Percentiles rank a stretch among this genome's conserved stretches.
Conservation (phyloP, 73 alveolate species). For the Tetrahymena elliotti region DNA sequence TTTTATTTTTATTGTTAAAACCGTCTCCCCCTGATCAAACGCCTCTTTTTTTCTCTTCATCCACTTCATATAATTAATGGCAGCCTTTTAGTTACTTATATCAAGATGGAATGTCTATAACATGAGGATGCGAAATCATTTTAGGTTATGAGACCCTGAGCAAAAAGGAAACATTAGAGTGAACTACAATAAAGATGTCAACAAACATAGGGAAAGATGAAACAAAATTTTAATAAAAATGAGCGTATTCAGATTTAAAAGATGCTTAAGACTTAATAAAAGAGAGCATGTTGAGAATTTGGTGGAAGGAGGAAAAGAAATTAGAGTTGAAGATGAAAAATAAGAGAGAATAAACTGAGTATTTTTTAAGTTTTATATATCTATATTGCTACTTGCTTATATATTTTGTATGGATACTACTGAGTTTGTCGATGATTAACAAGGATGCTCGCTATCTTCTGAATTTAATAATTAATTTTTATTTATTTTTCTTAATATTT, state of each 20-base stretch:
- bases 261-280: neutral
- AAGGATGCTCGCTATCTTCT: neutral
- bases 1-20: too few species aligned
- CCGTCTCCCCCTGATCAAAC: neutral
- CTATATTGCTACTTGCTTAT: neutral
- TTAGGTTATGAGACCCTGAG: neutral
- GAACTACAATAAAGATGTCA: neutral
- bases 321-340: neutral
- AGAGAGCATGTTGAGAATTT: neutral
- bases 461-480: neutral
- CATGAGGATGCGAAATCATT: neutral
- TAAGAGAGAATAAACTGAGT: neutral
- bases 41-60: neutral
- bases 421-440: neutral
- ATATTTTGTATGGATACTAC: neutral
- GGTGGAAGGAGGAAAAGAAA: neutral
- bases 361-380: neutral
- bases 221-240: too few species aligned
- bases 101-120: neutral
- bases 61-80: neutral
- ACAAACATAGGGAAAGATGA: neutral
- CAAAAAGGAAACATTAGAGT: neutral
- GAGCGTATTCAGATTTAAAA: neutral
- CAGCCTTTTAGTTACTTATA: neutral
- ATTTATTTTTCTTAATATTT: neutral